Base-by-base conservation (phyloP, 352 stramenopile species). In the Phytopythium helicoides region DNA sequence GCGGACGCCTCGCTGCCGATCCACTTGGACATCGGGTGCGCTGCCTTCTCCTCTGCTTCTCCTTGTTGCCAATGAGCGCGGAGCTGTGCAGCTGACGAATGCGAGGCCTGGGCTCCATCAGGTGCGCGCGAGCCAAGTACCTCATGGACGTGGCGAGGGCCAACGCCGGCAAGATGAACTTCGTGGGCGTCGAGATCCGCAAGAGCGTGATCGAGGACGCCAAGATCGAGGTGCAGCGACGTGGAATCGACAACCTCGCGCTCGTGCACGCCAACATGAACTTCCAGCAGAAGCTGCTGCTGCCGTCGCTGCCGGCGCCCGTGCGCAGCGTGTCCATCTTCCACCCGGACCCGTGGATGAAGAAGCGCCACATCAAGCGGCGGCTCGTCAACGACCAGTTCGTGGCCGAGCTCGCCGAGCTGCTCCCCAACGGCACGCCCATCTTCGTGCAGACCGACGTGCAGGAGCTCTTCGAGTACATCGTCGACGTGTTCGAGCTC, bases 241-340 rank as follows among this genome's bases (percentile, higher is more conserved):
- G 70, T 19, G 56, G 59, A 5, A 63, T 92, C n/a, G 28, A 52
- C 16, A 95, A 95, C 59, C 60, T 92, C 31, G 69, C 73, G 11
- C 81, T 94, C 33, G 34, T 95, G 11, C 83, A 94, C 49, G 86
- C 76, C 36, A 95, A 92, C 63, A 92, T 95, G 74, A 95, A 94
- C 60, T 58, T 89, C 40, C 86, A 95, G 42, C 75, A 89, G 56
- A 28, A 47, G 3, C 62, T 62, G 38, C 51, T 95, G 54, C 45
- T 95, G 45, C 63, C 69, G 28, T 86, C 79, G 22, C 49, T 95
- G 33, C 76, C 81, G 6, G 68, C 55, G 10, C 59, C 57, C 0
- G 59, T 92, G 37, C 51, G 56, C 25, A 94, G 86, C 56, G 82
- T 95, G 3, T 95, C 86, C 39, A 95, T 95, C 54, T 92, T 94